These are phyloP conservation scores for Helotiales sp. DNA, from an alignment of 2,329 filamentous ascomycete species.

Conservation along the genomic window DNA sequence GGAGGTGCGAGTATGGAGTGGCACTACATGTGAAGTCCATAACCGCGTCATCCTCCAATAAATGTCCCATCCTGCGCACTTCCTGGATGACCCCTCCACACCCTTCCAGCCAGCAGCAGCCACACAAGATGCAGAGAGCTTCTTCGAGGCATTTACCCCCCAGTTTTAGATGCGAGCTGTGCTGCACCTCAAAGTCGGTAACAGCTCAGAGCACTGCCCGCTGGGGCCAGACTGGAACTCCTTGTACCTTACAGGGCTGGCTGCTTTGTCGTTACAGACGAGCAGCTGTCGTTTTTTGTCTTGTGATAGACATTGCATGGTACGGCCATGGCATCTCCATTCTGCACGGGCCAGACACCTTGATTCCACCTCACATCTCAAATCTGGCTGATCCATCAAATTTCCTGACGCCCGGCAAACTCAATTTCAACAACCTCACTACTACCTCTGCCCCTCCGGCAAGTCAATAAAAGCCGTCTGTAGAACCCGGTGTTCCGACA, in stretches of 20 bases:
- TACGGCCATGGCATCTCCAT: neutral
- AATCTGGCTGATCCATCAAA: conserved; percentile 18
- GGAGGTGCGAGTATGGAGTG: conserved; percentile 9
- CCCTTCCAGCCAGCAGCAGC: conserved; percentile 9
- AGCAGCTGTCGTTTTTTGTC: conserved; percentile 11
- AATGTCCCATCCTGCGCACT: conserved; percentile 11
- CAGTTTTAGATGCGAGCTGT: conserved; percentile 10
- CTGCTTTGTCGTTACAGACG: neutral
- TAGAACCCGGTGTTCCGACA: conserved; percentile 25
- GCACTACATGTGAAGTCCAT: neutral
- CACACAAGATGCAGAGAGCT: conserved; percentile 13
- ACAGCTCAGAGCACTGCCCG: neutral
- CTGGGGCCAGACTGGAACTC: neutral
- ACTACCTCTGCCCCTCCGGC: neutral
- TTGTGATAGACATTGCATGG: conserved; percentile 14
- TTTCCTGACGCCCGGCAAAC: conserved; percentile 22
- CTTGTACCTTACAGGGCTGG: conserved; percentile 24
- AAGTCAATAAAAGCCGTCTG: neutral
- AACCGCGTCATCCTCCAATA: conserved; percentile 19
- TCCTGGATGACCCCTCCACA: conserved; percentile 20
- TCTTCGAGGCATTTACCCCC: conserved; percentile 21
- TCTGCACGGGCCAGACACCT: conserved; percentile 21
- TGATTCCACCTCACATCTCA: conserved; percentile 26
- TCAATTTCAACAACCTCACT: conserved; percentile 26
- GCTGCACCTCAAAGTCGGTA: conserved; percentile 15